Base-by-base conservation (phyloP, 2,329 filamentous ascomycete species). In the Trichophyton rubrum region DNA sequence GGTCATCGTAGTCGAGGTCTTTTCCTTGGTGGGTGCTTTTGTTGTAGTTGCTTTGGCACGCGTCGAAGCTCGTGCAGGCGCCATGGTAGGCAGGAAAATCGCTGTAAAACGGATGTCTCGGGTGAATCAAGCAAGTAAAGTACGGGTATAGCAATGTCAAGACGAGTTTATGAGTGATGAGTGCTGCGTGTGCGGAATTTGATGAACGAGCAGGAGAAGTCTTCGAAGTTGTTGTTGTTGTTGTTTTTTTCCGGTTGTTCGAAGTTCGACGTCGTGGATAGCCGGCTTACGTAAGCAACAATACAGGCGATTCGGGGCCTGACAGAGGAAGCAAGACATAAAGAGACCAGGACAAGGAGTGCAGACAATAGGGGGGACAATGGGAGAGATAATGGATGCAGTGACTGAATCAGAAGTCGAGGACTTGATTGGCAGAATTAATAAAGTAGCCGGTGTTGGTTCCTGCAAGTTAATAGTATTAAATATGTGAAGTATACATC, bases 1-100 rank as follows among this genome's bases (percentile, higher is more conserved):
- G 9, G 61, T 22, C 27, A 45, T 49, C 27, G 58, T 27, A 30
- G 49, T 49, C 38, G 24, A 56, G 17, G 61, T 13, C 11, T 40
- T 56, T 33, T 53, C 20, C 24, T 59, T 56, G 30, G 60, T 15
- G 55, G 22, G 45, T 15, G 49, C 57, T 58, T 58, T 62, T 43
- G 58, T 8, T 24, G 33, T 45, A 17, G 57, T 5, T 20, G 57
- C 30, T 35, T 41, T 40, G 15, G n/a, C 27, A 57, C 55, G 55
- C 55, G 55, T 43, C 20, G 55, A 24, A 40, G 55, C 30, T 40
- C 55, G 55, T 38, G 55, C 33, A 7, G 55, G 33, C n/a, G 55
- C 55, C 55, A 57, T 57, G 22, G 33, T 40, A 22, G 55, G 55
- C 35, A 57, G 55, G 40, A 15, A 57, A 17, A 22, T 5, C 0